These are phyloP conservation scores for Penicillium paradoxum DNA, from an alignment of 495 filamentous ascomycete genomes.

Conservation along the genomic window DNA sequence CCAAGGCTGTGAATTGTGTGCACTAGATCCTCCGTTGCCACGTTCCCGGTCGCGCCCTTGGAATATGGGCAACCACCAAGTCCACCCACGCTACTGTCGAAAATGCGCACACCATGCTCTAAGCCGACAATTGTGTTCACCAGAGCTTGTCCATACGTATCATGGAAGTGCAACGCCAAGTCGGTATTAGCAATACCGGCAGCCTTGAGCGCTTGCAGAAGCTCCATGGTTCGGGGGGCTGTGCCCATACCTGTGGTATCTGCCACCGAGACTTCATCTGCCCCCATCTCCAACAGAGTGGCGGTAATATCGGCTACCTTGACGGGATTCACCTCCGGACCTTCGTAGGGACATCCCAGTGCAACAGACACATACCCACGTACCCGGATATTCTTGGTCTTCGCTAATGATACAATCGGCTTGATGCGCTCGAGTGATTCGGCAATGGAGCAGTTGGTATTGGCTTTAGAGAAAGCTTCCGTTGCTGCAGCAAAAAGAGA, in stretches of 20 bases:
- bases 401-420: conserved; percentile 70
- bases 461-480: conserved; percentile 83
- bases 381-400: conserved; percentile 65
- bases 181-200: conserved; percentile 77
- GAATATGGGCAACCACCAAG: conserved; percentile 92
- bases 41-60: conserved; percentile 92
- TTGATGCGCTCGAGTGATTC: conserved; percentile 73
- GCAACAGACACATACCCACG: conserved; percentile 95
- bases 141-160: conserved; percentile 93
- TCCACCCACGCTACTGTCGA: conserved; percentile 86
- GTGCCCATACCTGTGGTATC: conserved; percentile 98
- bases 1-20: conserved; percentile 86
- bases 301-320: conserved; percentile 81
- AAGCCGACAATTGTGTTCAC: conserved; percentile 84
- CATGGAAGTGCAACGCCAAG: conserved; percentile 90
- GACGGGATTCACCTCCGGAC: conserved; percentile 70
- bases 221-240: conserved; percentile 66
- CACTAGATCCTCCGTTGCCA: conserved; percentile 88
- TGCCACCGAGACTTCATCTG: conserved; percentile 87
- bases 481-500: conserved; percentile 92
- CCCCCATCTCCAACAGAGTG: conserved; percentile 85
- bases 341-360: conserved; percentile 91
- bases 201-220: conserved; percentile 63
- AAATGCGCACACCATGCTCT: conserved; percentile 82
- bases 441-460: conserved; percentile 84